Evolutionary conservation across 768 basidiomycete species (phyloP).

Genomic region (Boletus vinaceobasis): DNA sequence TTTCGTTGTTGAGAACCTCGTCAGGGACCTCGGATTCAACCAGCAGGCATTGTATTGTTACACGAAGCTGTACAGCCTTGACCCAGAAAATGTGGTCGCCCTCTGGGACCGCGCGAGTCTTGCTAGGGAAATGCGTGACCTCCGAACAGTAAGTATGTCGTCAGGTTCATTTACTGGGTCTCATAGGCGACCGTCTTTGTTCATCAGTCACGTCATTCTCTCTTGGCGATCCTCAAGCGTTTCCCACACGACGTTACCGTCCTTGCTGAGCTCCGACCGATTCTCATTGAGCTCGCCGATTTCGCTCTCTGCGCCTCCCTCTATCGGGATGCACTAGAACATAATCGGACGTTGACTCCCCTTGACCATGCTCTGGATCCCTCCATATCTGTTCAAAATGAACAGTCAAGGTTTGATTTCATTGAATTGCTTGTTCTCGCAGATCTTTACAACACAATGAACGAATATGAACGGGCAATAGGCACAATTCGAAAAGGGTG

Average conservation of each 20-base stretch:
- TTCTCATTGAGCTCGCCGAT: background rate
- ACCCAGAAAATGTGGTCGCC: background rate
- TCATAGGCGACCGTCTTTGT: background rate
- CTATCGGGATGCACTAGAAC: background rate
- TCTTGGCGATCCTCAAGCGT: conserved; percentile 1
- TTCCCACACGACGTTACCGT: conserved; percentile 64
- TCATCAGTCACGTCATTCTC: background rate
- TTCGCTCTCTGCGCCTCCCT: background rate
- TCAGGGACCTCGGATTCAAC: background rate
- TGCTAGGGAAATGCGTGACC: background rate
- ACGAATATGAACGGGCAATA: background rate
- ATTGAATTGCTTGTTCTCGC: background rate
- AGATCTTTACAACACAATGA: background rate
- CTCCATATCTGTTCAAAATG: conserved; percentile 1
- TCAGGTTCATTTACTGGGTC: background rate
- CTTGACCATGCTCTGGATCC: conserved; percentile 6
- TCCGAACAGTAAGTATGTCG: background rate
- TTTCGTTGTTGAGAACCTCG: conserved; percentile 54
- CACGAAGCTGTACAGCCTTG: background rate
- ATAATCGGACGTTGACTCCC: background rate
- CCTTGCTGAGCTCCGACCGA: conserved; percentile 65
- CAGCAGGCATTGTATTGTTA: background rate
- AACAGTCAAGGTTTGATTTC: conserved; percentile 17
- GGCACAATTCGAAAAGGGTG: background rate
- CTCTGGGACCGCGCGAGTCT: background rate